Percentiles rank a stretch among this genome's conserved stretches.
These are phyloP conservation scores for Chiua sp. DNA, from an alignment of 1,284 basidiomycete genomes.

Conservation along the genomic window DNA sequence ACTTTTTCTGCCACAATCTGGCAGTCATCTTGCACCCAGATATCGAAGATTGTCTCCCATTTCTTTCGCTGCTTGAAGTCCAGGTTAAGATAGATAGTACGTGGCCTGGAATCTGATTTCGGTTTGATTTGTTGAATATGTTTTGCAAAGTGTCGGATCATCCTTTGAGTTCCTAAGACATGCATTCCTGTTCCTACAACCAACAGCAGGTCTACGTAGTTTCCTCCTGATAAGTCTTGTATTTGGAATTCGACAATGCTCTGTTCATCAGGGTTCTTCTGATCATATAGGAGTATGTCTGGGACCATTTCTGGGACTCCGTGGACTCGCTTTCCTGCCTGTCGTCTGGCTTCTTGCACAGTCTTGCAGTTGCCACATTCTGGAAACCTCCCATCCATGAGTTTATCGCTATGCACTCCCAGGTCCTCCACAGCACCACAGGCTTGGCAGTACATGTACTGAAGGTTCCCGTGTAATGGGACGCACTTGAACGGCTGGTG, in stretches of 20 bases:
- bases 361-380: neutral
- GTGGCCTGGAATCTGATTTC: neutral
- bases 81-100: neutral
- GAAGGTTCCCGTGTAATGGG: neutral
- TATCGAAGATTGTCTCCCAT: neutral
- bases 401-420: neutral
- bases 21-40: constrained; percentile 1
- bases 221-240: neutral
- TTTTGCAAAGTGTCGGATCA: neutral
- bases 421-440: neutral
- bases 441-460: neutral
- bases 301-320: neutral
- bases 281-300: neutral
- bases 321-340: neutral
- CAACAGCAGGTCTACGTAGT: neutral
- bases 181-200: neutral
- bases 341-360: neutral
- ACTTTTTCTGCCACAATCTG: neutral
- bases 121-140: neutral
- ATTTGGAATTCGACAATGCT: neutral
- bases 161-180: neutral
- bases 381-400: neutral
- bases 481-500: neutral
- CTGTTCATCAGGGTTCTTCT: neutral
- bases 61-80: constrained; percentile 1